Evolutionary conservation across 2,329 filamentous ascomycete genomes (phyloP), one percentile per base, ranked within the genome.

Genomic region (Neofusicoccum sp.): DNA sequence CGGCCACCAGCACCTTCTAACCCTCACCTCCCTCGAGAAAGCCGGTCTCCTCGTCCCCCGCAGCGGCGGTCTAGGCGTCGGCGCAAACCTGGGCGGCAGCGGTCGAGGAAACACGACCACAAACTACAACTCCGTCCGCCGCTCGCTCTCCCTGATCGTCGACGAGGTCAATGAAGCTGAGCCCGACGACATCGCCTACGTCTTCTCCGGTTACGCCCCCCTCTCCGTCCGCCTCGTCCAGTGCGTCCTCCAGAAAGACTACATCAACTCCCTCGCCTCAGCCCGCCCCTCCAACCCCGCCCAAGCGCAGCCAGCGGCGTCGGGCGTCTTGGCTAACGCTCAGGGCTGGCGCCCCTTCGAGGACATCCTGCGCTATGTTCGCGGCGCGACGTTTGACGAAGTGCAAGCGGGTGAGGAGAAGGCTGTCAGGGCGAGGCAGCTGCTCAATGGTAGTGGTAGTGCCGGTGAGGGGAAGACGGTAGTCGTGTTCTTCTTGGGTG

Each of bases 401-500:
- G 83, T 90, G 45, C 95, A 99, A 73, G 94, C 92, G 71, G 93
- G 93, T 2, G 92, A 96, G 71, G 93, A 97, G 72, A 96, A 95
- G 75, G 93, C 93, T 1, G 88, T 94, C 36, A 93, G 94, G 71
- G 94, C 94, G 14, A 84, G 93, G 63, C 89, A 92, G 65, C 85
- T 96, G 31, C 81, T 99, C 43, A 91, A 92, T 50, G 92, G 93
- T 0, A 87, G 82, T 54, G 85, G 85, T 22, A 34, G 14, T 16
- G 14, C 86, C 86, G 56, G 88, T 88, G 59, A 72, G 73, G 36
- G 73, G 72, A 2, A 71, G 74, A 50, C 91, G 0, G 89, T 96
- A 0, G 91, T 97, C 72, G 89, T 99, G n/a, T 96, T 98, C 69
- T 98, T 98, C 77, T 81, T 99, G 16, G 95, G 95, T n/a, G 96